These are phyloP conservation scores for Tulasnella calospora DNA, from an alignment of 768 basidiomycete genomes.

Conservation along the genomic window DNA sequence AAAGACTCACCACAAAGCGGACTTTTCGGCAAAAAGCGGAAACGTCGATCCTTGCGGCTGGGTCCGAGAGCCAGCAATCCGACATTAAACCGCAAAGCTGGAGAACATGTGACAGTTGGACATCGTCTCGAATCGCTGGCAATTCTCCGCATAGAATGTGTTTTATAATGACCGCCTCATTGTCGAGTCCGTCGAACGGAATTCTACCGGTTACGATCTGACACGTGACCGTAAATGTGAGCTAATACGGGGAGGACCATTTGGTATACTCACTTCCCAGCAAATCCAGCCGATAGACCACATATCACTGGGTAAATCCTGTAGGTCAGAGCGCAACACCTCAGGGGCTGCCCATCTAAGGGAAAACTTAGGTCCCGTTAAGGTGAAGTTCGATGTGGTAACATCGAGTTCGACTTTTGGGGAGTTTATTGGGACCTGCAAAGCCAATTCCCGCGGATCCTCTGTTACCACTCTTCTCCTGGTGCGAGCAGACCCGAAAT, in stretches of 20 bases:
- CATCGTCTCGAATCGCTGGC: not conserved
- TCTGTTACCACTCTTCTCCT: not conserved
- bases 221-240: not conserved
- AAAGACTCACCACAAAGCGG: not conserved
- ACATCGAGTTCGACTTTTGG: not conserved
- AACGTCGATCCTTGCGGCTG: not conserved
- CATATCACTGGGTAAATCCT: not conserved
- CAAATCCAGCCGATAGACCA: not conserved
- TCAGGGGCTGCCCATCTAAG: not conserved
- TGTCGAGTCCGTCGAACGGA: not conserved
- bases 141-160: not conserved
- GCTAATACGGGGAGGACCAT: not conserved
- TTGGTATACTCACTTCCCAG: not conserved
- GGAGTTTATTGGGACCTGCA: not conserved
- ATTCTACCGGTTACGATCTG: not conserved
- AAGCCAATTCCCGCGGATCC: not conserved
- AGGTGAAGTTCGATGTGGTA: not conserved
- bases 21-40: not conserved
- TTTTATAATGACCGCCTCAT: not conserved
- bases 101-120: not conserved
- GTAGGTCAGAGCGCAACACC: not conserved
- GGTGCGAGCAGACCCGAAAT: not conserved
- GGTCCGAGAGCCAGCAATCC: not conserved
- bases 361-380: not conserved
- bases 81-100: not conserved